Conservation (phyloP, 2,329 filamentous ascomycete genomes). For the Fusarium piperis region DNA sequence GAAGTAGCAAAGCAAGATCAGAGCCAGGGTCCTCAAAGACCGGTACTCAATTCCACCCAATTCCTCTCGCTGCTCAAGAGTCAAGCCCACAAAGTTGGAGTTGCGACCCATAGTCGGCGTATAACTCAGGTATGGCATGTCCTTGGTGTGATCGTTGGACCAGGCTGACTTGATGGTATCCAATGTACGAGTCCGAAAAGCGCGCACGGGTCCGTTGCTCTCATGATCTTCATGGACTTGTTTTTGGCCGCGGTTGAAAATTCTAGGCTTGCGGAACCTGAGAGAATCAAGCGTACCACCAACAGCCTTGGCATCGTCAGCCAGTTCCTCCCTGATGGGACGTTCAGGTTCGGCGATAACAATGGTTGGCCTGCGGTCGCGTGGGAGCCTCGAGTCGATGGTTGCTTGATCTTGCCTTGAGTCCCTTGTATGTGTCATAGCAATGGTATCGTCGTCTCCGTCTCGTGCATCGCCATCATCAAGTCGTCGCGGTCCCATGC, state of each 20-base stretch:
- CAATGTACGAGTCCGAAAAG: slow-evolving; percentile 59
- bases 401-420: slow-evolving; percentile 37
- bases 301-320: slow-evolving; percentile 55
- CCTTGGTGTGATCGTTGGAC: slow-evolving; percentile 62
- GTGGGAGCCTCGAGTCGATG: slow-evolving; percentile 36
- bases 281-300: slow-evolving; percentile 53
- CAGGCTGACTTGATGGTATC: slow-evolving; percentile 67
- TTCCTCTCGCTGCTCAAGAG: slow-evolving; percentile 92
- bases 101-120: slow-evolving; percentile 92
- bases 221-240: slow-evolving; percentile 51
- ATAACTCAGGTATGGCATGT: slow-evolving; percentile 93
- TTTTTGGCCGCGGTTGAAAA: slow-evolving; percentile 51
- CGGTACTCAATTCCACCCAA: slow-evolving; percentile 96
- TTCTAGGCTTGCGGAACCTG: slow-evolving; percentile 55
- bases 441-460: slow-evolving; percentile 47
- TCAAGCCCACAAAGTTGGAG: slow-evolving; percentile 88
- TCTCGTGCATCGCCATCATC: slow-evolving; percentile 52
- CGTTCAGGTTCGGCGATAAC: slow-evolving; percentile 72
- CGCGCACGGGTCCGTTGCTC: slow-evolving; percentile 36
- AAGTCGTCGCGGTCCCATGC: slow-evolving; percentile 72
- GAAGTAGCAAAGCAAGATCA: slow-evolving; percentile 83
- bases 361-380: slow-evolving; percentile 64
- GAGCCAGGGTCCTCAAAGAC: slow-evolving; percentile 83
- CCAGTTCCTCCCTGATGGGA: slow-evolving; percentile 48
- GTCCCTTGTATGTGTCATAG: slow-evolving; percentile 40